Evolutionary conservation across 2,329 filamentous ascomycete species (phyloP).

Genomic region (Talaromyces marneffei): DNA sequence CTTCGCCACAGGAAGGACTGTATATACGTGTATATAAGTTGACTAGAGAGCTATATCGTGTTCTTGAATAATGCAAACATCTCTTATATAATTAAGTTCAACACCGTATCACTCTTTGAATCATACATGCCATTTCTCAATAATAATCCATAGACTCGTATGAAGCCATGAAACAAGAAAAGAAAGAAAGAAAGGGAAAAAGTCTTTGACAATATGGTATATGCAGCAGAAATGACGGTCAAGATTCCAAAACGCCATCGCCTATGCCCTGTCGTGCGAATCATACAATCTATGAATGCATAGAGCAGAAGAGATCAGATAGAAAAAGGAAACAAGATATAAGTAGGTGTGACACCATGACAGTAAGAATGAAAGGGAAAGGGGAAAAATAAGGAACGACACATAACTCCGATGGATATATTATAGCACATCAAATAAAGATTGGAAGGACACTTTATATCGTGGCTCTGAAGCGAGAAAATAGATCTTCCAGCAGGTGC

Average conservation of each 20-base stretch:
- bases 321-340: background rate
- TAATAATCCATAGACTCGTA: conserved; percentile 8
- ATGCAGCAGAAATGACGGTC: conserved; percentile 8
- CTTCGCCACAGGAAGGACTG: too few relatives aligned
- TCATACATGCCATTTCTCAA: conserved; percentile 10
- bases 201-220: conserved; percentile 5
- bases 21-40: background rate
- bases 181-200: conserved; percentile 1
- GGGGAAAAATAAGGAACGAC: background rate
- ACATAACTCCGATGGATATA: background rate
- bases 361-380: background rate
- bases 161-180: conserved; percentile 16
- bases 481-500: background rate
- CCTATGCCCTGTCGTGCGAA: conserved; percentile 7
- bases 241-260: conserved; percentile 7
- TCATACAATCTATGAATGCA: conserved; percentile 5
- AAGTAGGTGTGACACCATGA: background rate
- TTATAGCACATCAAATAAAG: background rate
- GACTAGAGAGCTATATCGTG: background rate
- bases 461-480: too few relatives aligned
- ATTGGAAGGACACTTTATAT: too few relatives aligned
- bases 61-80: background rate
- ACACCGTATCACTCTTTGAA: background rate
- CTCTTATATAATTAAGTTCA: background rate
- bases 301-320: background rate